Evolutionary conservation across 352 stramenopile genomes (phyloP).

Genomic region (Salisapilia sapeloensis): DNA sequence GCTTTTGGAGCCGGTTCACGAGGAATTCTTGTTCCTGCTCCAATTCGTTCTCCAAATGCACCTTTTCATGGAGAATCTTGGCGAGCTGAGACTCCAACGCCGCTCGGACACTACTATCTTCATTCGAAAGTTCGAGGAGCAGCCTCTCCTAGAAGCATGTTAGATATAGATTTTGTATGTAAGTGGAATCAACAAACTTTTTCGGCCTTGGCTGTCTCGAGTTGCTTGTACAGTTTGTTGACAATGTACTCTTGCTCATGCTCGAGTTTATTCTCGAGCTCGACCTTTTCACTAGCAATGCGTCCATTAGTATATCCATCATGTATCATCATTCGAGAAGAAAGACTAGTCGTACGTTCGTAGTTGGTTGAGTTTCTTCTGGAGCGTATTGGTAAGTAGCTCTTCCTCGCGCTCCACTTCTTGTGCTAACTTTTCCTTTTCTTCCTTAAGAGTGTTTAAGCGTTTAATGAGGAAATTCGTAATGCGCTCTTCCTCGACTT

Average conservation of each 20-base stretch:
- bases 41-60: conserved; percentile 72
- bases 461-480: conserved; percentile 74
- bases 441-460: conserved; percentile 54
- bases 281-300: conserved; percentile 87
- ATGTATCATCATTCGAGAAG: background rate
- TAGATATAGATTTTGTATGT: background rate
- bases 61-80: conserved; percentile 72
- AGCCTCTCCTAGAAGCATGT: conserved; percentile 20
- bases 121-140: conserved; percentile 40
- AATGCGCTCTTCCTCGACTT: conserved; percentile 72
- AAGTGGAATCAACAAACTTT: too few species aligned
- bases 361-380: conserved; percentile 80
- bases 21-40: conserved; percentile 81
- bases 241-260: conserved; percentile 86
- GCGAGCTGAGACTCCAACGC: conserved; percentile 64
- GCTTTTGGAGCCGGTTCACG: conserved; percentile 75
- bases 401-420: conserved; percentile 84
- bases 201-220: conserved; percentile 45
- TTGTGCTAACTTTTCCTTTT: conserved; percentile 81
- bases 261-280: conserved; percentile 86
- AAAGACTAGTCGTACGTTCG: too few species aligned
- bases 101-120: conserved; percentile 40
- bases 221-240: conserved; percentile 80
- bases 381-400: conserved; percentile 78
- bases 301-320: background rate